phyloP scores from a whole-genome alignment of 768 basidiomycete species.

The Leccinum truebloodii region DNA sequence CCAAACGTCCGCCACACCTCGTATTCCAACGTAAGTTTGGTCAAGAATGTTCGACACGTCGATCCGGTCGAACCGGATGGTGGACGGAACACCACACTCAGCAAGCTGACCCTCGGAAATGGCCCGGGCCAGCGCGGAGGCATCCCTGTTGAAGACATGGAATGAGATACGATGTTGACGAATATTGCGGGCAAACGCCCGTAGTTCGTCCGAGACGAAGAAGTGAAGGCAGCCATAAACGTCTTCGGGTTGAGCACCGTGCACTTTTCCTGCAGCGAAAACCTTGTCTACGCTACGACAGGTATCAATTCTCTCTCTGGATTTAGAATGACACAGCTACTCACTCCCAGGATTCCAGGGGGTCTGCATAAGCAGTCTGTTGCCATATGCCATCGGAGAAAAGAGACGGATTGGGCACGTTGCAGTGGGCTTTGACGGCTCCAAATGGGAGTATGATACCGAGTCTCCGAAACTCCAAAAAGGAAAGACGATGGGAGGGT shows the following conservation, averaged over 20 bases:
- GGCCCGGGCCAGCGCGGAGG: conserved; percentile 40
- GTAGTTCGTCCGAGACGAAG: conserved; percentile 42
- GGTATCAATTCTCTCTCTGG: conserved; percentile 1
- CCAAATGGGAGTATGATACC: conserved; percentile 54
- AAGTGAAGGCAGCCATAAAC: conserved; percentile 54
- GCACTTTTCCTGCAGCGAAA: conserved; percentile 37
- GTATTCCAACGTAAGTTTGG: conserved; percentile 35
- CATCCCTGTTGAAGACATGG: conserved; percentile 37
- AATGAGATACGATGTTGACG: conserved; percentile 37
- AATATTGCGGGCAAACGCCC: conserved; percentile 38
- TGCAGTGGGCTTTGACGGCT: conserved; percentile 42
- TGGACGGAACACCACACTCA: conserved; percentile 23
- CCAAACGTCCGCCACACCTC: conserved; percentile 37
- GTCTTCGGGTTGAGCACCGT: conserved; percentile 43
- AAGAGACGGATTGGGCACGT: conserved; percentile 43
- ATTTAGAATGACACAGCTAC: conserved; percentile 10
- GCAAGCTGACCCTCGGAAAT: conserved; percentile 28
- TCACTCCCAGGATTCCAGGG: conserved; percentile 55
- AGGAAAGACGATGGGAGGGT: conserved; percentile 47
- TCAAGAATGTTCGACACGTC: conserved; percentile 41
- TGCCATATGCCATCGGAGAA: conserved; percentile 51
- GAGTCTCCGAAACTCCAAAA: conserved; percentile 38
- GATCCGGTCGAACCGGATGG: conserved; percentile 43
- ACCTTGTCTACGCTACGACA: conserved; percentile 42
- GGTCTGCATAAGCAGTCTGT: conserved; percentile 40